Conservation (phyloP, 495 filamentous ascomycete genomes). For the Penicillium daleae region DNA sequence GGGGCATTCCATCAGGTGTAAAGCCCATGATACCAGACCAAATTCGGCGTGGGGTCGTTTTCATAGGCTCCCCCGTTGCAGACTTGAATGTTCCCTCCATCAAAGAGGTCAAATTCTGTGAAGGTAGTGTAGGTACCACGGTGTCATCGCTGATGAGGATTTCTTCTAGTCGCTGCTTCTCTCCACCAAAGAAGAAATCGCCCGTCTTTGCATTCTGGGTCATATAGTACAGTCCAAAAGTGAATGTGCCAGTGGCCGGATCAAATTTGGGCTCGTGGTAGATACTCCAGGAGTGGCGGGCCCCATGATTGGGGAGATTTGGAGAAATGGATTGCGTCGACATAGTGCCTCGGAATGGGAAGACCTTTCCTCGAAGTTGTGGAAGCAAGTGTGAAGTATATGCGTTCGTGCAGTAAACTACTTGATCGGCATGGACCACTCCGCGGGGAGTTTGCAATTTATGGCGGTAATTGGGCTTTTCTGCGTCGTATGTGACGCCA, state of each 20-base stretch:
- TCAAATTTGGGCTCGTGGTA: slow-evolving; percentile 7
- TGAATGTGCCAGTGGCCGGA: slow-evolving; percentile 7
- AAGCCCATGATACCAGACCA: slow-evolving; percentile 14
- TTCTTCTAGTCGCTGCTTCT: slow-evolving; percentile 9
- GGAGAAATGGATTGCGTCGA: slow-evolving; percentile 3
- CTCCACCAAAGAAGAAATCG: slow-evolving; percentile 9
- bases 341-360: slow-evolving; percentile 8
- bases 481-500: not conserved
- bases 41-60: not conserved
- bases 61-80: not conserved
- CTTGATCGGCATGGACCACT: slow-evolving; percentile 6
- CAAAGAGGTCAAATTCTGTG: not conserved
- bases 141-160: slow-evolving; percentile 9
- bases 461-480: not conserved
- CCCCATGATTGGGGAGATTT: not conserved
- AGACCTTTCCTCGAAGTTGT: slow-evolving; percentile 6
- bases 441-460: not conserved
- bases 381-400: slow-evolving; percentile 8
- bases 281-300: slow-evolving; percentile 9
- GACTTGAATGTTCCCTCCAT: slow-evolving; percentile 7
- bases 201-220: slow-evolving; percentile 11
- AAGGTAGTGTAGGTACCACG: not conserved
- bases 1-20: slow-evolving; percentile 2
- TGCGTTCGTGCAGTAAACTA: slow-evolving; percentile 8
- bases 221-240: slow-evolving; percentile 8